Evolutionary conservation across 805 yeast genomes (phyloP).

Genomic region (Wickerhamiella cacticola): DNA sequence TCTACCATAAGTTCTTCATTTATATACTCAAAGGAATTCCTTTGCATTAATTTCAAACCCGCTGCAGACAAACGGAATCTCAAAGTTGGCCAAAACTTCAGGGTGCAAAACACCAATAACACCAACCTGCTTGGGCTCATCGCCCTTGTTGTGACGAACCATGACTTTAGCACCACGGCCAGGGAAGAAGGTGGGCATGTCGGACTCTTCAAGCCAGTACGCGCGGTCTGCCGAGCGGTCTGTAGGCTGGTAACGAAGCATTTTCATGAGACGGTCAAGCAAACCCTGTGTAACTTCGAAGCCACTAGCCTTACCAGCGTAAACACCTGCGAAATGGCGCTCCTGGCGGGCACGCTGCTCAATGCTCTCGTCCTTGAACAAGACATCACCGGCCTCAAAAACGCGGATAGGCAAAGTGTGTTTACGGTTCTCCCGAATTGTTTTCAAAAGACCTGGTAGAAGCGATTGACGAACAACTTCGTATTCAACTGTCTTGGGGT

Average conservation of each 20-base stretch:
- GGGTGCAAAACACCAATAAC: slow-evolving; percentile 92
- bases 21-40: slow-evolving; percentile 37
- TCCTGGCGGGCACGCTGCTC: slow-evolving; percentile 89
- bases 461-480: slow-evolving; percentile 95
- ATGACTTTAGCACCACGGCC: slow-evolving; percentile 91
- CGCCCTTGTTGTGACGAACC: slow-evolving; percentile 39
- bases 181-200: slow-evolving; percentile 66
- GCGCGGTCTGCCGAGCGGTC: slow-evolving; percentile 55
- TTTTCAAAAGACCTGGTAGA: slow-evolving; percentile 88
- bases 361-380: slow-evolving; percentile 59
- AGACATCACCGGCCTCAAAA: slow-evolving; percentile 92
- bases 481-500: slow-evolving; percentile 93
- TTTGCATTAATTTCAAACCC: slow-evolving; percentile 83
- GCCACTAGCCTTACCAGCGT: slow-evolving; percentile 90
- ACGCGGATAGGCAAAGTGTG: slow-evolving; percentile 91
- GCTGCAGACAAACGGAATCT: slow-evolving; percentile 86
- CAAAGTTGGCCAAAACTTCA: slow-evolving; percentile 73
- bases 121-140: slow-evolving; percentile 41
- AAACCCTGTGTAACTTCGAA: slow-evolving; percentile 92
- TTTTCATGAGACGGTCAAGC: slow-evolving; percentile 89
- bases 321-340: slow-evolving; percentile 90
- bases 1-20: neutral
- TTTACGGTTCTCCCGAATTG: slow-evolving; percentile 90
- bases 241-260: slow-evolving; percentile 75
- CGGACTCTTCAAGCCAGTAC: slow-evolving; percentile 32